Evolutionary conservation across 257 asterid species (phyloP), one percentile per base, ranked within the genome.

Genomic region (Solanum etuberosum): DNA sequence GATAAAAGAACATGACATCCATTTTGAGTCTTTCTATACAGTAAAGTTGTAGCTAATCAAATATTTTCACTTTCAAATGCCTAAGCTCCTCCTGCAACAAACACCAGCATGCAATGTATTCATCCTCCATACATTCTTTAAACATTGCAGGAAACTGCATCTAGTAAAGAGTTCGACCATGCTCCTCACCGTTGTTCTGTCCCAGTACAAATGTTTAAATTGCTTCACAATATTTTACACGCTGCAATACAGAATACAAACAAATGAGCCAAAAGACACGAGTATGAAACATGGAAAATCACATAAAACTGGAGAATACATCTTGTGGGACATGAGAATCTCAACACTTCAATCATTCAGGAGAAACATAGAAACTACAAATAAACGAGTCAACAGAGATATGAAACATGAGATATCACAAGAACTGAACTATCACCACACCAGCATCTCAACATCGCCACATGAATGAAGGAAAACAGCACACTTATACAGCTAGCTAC

Each of bases 181-280:
- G 73, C 88, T 57, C 84, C 86, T 77, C 82, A 43, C 68, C 21
- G 85, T 46, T 59, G 65, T 70, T 65, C 7, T 40, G 88, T 46
- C 65, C 72, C 40, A 35, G 40, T 48, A 59, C 82, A 37, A 42
- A 84, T 40, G 46, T 61, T 70, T 23, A 31, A 68, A 51, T 71
- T 63, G 43, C 77, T 88, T 91, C 90, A 94, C 73, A 92, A 89
- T 81, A 91, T 85, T 89, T 92, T 93, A 94, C 96, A 91, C n/a
- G 91, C 97, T 94, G 94, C 90, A 87, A 16, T 1, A 51, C 77
- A 59, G 57, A 31, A 54, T 13, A 57, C 31, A 77, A 61, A 87
- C 29, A 48, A 51, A 70, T 71, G 31, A 84, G 20, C 67, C 51
- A 77, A 71, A 70, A 31, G 25, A 48, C 46, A 23, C 21, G 21